These are phyloP conservation scores for Neofusicoccum cordaticola DNA, from an alignment of 2,329 filamentous ascomycete species.

Conservation along the genomic window DNA sequence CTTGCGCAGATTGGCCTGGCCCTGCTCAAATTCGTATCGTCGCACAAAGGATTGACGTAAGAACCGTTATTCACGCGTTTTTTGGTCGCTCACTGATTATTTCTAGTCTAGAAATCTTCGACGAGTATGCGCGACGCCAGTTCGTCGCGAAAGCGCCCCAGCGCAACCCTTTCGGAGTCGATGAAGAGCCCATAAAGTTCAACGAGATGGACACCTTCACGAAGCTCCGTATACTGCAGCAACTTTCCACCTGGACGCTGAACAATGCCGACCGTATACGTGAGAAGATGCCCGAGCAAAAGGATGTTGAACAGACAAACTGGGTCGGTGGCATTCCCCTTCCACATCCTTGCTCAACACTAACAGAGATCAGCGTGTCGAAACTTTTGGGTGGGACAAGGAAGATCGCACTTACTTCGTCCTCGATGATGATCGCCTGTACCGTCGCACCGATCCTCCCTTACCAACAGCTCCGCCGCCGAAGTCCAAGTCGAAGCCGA, in stretches of 20 bases:
- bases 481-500: slow-evolving; percentile 59
- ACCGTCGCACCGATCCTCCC: slow-evolving; percentile 77
- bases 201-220: slow-evolving; percentile 76
- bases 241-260: slow-evolving; percentile 86
- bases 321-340: slow-evolving; percentile 63
- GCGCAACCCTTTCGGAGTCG: slow-evolving; percentile 80
- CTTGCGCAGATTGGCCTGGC: slow-evolving; percentile 80
- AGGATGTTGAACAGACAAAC: slow-evolving; percentile 73
- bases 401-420: slow-evolving; percentile 86
- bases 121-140: slow-evolving; percentile 88
- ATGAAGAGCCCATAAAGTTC: slow-evolving; percentile 71
- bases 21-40: slow-evolving; percentile 88
- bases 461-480: slow-evolving; percentile 55
- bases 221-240: slow-evolving; percentile 80
- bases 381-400: slow-evolving; percentile 83
- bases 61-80: slow-evolving; percentile 34
- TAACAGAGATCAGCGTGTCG: slow-evolving; percentile 55
- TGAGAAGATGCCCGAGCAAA: slow-evolving; percentile 79
- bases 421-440: slow-evolving; percentile 89
- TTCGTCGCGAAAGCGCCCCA: slow-evolving; percentile 77
- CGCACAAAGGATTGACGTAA: slow-evolving; percentile 87
- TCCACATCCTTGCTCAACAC: background rate
- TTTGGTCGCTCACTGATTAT: slow-evolving; percentile 24
- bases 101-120: slow-evolving; percentile 76
- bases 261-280: slow-evolving; percentile 82